Evolutionary conservation across 2,329 filamentous ascomycete genomes (phyloP).

Genomic region (Colletotrichum gigasporum): DNA sequence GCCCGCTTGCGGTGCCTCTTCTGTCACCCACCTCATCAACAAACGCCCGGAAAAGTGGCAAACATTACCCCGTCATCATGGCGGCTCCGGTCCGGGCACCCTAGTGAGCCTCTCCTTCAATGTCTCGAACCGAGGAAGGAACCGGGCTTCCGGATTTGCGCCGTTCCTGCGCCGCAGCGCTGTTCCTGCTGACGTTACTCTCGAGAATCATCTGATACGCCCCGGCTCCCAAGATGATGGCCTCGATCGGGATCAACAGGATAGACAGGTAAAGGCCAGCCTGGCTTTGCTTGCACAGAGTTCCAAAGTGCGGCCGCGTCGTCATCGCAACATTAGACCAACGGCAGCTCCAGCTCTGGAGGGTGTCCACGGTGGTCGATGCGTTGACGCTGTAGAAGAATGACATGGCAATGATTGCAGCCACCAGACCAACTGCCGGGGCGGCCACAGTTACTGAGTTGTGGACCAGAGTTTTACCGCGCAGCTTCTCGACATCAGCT

Average conservation of each 20-base stretch:
- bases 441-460: conserved; percentile 37
- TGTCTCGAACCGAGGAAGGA: conserved; percentile 22
- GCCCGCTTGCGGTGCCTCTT: conserved; percentile 12
- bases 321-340: conserved; percentile 65
- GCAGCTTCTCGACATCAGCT: conserved; percentile 21
- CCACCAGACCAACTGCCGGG: conserved; percentile 42
- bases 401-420: conserved; percentile 61
- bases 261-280: conserved; percentile 63
- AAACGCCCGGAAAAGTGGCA: background rate
- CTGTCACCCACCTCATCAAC: background rate
- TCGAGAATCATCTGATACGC: conserved; percentile 55
- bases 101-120: conserved; percentile 15
- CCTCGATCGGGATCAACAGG: conserved; percentile 66
- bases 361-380: conserved; percentile 60
- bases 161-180: conserved; percentile 34
- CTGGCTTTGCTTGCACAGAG: conserved; percentile 65
- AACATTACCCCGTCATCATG: background rate
- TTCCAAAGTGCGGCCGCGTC: conserved; percentile 62
- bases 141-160: conserved; percentile 45
- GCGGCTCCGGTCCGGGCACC: background rate
- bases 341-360: conserved; percentile 71
- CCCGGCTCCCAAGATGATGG: conserved; percentile 55
- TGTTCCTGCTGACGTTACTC: conserved; percentile 50
- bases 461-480: conserved; percentile 4
- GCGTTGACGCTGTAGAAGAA: conserved; percentile 67